Evolutionary conservation across 441 rosid species (phyloP).

Genomic region (Gossypium davidsonii): DNA sequence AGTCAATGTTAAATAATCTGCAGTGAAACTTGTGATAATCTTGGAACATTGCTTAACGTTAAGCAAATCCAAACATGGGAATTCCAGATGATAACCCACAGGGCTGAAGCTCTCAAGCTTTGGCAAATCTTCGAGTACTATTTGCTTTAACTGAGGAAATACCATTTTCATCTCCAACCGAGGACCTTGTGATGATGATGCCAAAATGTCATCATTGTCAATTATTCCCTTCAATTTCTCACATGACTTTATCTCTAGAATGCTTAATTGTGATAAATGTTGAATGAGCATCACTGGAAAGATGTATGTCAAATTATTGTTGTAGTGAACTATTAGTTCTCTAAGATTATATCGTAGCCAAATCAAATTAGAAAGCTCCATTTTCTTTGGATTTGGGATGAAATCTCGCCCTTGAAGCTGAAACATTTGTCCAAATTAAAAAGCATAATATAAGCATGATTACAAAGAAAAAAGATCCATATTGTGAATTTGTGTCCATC

Average conservation of each 20-base stretch:
- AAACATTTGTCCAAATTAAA: not conserved
- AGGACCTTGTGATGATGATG: not conserved
- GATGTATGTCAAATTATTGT: not conserved
- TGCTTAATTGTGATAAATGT: not conserved
- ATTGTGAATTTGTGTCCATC: no score
- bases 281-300: not conserved
- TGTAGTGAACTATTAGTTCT: not conserved
- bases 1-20: not conserved
- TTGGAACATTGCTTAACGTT: not conserved
- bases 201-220: not conserved
- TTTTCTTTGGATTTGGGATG: not conserved
- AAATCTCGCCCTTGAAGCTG: not conserved
- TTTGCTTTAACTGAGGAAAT: not conserved
- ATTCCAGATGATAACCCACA: not conserved
- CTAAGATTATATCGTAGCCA: not conserved
- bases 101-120: not conserved
- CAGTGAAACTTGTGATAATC: not conserved
- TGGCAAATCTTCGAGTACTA: not conserved
- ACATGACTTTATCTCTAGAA: fast-evolving
- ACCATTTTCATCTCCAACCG: no score
- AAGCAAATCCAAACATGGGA: not conserved
- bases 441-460: no score
- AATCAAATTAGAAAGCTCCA: not conserved
- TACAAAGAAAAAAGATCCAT: no score
- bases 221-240: not conserved